phyloP scores from a whole-genome alignment of 2,329 filamentous ascomycete genomes.

The Colletotrichum chlorophyti region DNA sequence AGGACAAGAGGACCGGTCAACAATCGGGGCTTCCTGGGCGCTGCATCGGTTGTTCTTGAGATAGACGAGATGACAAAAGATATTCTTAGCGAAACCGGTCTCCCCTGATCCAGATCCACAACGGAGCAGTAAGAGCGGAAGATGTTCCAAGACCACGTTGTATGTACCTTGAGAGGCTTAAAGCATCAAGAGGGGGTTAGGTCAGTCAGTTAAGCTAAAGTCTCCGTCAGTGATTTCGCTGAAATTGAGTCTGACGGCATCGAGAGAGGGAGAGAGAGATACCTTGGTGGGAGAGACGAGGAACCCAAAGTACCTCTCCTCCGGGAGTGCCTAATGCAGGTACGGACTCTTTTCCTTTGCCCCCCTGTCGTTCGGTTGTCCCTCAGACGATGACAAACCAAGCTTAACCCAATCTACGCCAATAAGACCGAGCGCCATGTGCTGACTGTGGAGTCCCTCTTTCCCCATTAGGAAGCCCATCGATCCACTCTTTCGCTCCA shows the following conservation, averaged over 20 bases:
- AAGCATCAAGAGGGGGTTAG: too few relatives aligned
- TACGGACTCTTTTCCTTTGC: conserved; percentile 1
- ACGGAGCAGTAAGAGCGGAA: neutral
- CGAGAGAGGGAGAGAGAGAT: neutral
- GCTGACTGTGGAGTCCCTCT: neutral
- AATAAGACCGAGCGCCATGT: neutral
- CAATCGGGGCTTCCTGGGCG: neutral
- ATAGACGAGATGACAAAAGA: neutral
- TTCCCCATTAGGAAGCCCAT: conserved; percentile 2
- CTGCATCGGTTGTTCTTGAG: neutral
- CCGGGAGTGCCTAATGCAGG: conserved; percentile 26
- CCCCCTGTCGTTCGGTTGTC: neutral
- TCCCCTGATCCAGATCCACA: conserved; percentile 8
- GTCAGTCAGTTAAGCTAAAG: neutral
- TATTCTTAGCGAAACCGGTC: conserved; percentile 1
- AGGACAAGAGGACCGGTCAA: conserved; percentile 5
- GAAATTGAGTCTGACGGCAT: conserved; percentile 6
- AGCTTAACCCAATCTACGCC: conserved; percentile 11
- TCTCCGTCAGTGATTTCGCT: neutral
- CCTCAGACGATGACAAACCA: neutral
- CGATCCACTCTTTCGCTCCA: neutral
- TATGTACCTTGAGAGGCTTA: too few relatives aligned
- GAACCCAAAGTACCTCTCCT: too few relatives aligned
- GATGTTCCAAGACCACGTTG: neutral
- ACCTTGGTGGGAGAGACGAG: too few relatives aligned